phyloP scores from a whole-genome alignment of 2,329 filamentous ascomycete species.

The Alternaria sp. region DNA sequence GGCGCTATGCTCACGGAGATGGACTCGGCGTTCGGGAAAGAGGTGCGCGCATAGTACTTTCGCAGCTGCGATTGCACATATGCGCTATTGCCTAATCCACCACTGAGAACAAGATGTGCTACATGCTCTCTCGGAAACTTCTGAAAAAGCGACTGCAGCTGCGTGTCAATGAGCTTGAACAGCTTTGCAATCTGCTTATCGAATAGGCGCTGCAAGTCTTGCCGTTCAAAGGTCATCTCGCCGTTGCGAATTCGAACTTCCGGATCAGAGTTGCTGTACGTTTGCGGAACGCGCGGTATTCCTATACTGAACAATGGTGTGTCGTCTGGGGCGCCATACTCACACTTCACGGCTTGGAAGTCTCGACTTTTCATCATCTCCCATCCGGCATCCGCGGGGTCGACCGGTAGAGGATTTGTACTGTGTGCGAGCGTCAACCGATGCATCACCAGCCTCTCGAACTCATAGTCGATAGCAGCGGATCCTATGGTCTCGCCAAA shows the following conservation, averaged over 20 bases:
- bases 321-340: conserved; percentile 47
- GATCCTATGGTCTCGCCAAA: conserved; percentile 52
- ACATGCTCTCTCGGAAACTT: conserved; percentile 39
- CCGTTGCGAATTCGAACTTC: conserved; percentile 41
- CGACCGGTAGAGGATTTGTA: conserved; percentile 32
- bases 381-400: conserved; percentile 47
- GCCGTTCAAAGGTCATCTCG: conserved; percentile 42
- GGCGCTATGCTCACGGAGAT: conserved; percentile 47
- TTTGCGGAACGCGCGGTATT: conserved; percentile 41
- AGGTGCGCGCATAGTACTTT: conserved; percentile 39
- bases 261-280: conserved; percentile 40
- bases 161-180: conserved; percentile 44
- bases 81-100: conserved; percentile 51
- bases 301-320: conserved; percentile 45
- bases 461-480: conserved; percentile 49
- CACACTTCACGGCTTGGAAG: conserved; percentile 51
- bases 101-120: conserved; percentile 50
- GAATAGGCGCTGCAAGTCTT: conserved; percentile 43
- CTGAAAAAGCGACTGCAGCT: conserved; percentile 38
- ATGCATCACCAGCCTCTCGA: conserved; percentile 43
- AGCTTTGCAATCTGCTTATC: conserved; percentile 47
- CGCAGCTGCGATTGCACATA: conserved; percentile 50
- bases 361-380: conserved; percentile 50
- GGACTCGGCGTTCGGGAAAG: conserved; percentile 28
- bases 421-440: conserved; percentile 40